Percentiles rank a stretch among this genome's conserved stretches.
These are phyloP conservation scores for Diospyros kaki DNA, from an alignment of 148 eudicot species.

Conservation along the genomic window DNA sequence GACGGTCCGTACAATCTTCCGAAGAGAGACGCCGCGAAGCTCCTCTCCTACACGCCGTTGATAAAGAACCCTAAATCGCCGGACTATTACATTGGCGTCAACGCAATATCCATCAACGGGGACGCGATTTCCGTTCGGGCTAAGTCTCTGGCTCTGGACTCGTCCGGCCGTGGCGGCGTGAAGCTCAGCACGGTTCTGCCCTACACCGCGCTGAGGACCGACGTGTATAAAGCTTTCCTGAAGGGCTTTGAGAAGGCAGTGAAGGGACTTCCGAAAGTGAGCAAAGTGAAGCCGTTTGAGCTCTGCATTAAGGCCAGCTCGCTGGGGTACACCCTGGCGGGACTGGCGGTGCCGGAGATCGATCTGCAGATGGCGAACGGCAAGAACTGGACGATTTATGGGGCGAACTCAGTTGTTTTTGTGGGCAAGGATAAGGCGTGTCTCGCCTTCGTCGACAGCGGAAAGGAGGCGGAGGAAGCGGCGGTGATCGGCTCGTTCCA, in stretches of 20 bases:
- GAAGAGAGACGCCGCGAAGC: slow-evolving; percentile 21
- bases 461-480: slow-evolving; percentile 21
- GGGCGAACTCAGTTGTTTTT: slow-evolving; percentile 33
- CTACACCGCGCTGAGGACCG: slow-evolving; percentile 5
- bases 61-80: slow-evolving; percentile 20
- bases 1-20: slow-evolving; percentile 36
- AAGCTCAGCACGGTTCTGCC: slow-evolving; percentile 3
- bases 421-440: slow-evolving; percentile 29
- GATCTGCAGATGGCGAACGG: slow-evolving; percentile 33
- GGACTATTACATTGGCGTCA: slow-evolving; percentile 24
- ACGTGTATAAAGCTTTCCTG: slow-evolving; percentile 11
- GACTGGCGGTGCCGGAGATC: slow-evolving; percentile 28
- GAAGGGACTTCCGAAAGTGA: slow-evolving; percentile 12
- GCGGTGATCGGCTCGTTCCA: slow-evolving; percentile 40
- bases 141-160: too few species aligned
- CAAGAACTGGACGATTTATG: slow-evolving; percentile 38
- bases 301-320: slow-evolving; percentile 29
- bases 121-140: neutral
- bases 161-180: too few species aligned
- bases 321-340: slow-evolving; percentile 20
- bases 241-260: slow-evolving; percentile 3
- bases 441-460: slow-evolving; percentile 45
- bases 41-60: slow-evolving; percentile 37
- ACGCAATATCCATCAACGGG: neutral
- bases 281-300: slow-evolving; percentile 29